Percentiles rank a stretch among this genome's conserved stretches.
Evolutionary conservation across 2,329 filamentous ascomycete species (phyloP).

Genomic region (Beauveria sp.): DNA sequence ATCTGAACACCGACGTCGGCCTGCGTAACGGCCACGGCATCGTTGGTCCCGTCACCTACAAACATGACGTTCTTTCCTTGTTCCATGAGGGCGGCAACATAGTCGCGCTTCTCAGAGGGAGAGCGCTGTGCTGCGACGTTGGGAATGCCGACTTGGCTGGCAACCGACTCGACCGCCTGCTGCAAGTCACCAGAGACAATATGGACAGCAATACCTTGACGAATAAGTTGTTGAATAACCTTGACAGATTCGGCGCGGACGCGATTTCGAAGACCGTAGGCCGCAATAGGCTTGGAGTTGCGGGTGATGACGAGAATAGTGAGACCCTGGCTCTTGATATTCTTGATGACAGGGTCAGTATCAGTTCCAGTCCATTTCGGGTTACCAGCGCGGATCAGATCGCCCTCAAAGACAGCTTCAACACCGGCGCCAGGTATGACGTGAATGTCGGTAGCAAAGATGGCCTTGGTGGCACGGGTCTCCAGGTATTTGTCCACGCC

Average conservation of each 20-base stretch:
- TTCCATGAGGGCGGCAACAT: constrained; percentile 34
- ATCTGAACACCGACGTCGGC: constrained; percentile 55
- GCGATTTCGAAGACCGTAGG: constrained; percentile 40
- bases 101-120: constrained; percentile 46
- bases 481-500: constrained; percentile 36
- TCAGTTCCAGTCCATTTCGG: constrained; percentile 32
- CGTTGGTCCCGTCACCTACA: constrained; percentile 57
- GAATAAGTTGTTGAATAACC: constrained; percentile 37
- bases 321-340: constrained; percentile 17
- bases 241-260: constrained; percentile 30
- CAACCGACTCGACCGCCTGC: constrained; percentile 39
- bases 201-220: constrained; percentile 40
- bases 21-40: constrained; percentile 52
- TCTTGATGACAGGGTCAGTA: constrained; percentile 15
- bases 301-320: constrained; percentile 22
- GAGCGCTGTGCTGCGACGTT: constrained; percentile 38
- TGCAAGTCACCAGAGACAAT: constrained; percentile 51
- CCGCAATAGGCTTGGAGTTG: constrained; percentile 26
- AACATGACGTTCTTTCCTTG: constrained; percentile 40
- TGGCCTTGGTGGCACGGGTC: background rate
- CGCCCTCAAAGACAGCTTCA: constrained; percentile 24
- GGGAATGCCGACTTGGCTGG: constrained; percentile 31
- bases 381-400: constrained; percentile 34
- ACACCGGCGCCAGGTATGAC: constrained; percentile 34
- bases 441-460: constrained; percentile 20